Percentiles rank a stretch among this genome's conserved stretches.
These are phyloP conservation scores for Plicaturopsis crispa DNA, from an alignment of 768 basidiomycete species.

Conservation along the genomic window DNA sequence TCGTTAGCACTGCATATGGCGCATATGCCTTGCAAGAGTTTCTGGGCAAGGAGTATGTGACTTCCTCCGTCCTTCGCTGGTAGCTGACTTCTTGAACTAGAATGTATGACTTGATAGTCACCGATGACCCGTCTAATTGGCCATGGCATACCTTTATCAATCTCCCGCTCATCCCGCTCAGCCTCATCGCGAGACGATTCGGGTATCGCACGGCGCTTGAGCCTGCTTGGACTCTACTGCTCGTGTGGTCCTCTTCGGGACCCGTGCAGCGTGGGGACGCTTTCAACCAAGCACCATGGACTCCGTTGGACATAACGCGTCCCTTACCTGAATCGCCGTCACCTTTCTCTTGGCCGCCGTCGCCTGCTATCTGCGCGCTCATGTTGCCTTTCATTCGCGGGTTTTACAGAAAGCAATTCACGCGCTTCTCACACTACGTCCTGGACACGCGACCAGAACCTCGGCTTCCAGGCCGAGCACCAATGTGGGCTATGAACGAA, in stretches of 20 bases:
- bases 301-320: no score
- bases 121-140: slow-evolving; percentile 67
- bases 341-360: slow-evolving; percentile 56
- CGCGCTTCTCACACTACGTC: slow-evolving; percentile 31
- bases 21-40: slow-evolving; percentile 65
- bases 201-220: slow-evolving; percentile 11
- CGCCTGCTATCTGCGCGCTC: slow-evolving; percentile 48
- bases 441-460: slow-evolving; percentile 26
- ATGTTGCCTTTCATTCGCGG: slow-evolving; percentile 40
- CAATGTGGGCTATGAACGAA: slow-evolving; percentile 13
- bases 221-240: slow-evolving; percentile 15
- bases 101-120: slow-evolving; percentile 58
- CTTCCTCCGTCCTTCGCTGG: not conserved
- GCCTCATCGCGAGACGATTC: slow-evolving; percentile 58
- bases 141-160: slow-evolving; percentile 70
- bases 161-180: slow-evolving; percentile 63
- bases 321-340: no score
- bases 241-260: slow-evolving; percentile 21
- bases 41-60: slow-evolving; percentile 55
- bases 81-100: slow-evolving; percentile 18
- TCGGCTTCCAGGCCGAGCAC: slow-evolving; percentile 12
- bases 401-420: slow-evolving; percentile 35
- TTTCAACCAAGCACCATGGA: slow-evolving; percentile 9
- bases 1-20: slow-evolving; percentile 59
- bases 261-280: slow-evolving; percentile 12